Evolutionary conservation across 2,329 filamentous ascomycete species (phyloP).

Genomic region (Dactylellina parvicollis): DNA sequence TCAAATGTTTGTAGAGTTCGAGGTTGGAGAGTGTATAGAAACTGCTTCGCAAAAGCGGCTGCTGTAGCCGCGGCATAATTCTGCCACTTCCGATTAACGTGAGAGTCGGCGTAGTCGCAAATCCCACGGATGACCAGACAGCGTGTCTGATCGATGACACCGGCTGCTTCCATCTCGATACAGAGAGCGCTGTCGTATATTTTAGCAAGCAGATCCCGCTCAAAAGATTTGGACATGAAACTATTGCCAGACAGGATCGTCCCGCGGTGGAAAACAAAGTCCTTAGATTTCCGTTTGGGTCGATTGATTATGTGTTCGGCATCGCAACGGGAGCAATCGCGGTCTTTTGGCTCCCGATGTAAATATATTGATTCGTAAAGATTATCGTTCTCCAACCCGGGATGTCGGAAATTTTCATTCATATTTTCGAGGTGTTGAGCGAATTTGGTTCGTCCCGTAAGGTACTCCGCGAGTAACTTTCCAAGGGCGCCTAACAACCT

Average conservation of each 20-base stretch:
- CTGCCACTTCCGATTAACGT: constrained; percentile 8
- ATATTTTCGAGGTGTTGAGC: constrained; percentile 1
- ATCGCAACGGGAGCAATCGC: background rate
- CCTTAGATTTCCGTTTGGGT: background rate
- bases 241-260: constrained; percentile 16
- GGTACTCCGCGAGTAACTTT: background rate
- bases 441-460: constrained; percentile 2
- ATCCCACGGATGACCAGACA: constrained; percentile 26
- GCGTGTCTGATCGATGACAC: background rate
- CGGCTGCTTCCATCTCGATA: constrained; percentile 27
- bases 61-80: constrained; percentile 13
- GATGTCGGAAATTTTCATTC: background rate
- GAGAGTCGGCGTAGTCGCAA: constrained; percentile 13
- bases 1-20: too few relatives aligned
- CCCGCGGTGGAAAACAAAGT: constrained; percentile 13
- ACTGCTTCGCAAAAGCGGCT: constrained; percentile 5
- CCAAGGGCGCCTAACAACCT: constrained; percentile 3
- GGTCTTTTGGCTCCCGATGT: background rate
- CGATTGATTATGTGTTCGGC: background rate
- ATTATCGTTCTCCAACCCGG: constrained; percentile 9
- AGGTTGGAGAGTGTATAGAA: too few relatives aligned
- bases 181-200: constrained; percentile 9
- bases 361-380: constrained; percentile 10
- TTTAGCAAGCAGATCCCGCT: background rate
- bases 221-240: background rate